Conservation (phyloP, 2,329 filamentous ascomycete genomes). For the Aspergillus flavus region DNA sequence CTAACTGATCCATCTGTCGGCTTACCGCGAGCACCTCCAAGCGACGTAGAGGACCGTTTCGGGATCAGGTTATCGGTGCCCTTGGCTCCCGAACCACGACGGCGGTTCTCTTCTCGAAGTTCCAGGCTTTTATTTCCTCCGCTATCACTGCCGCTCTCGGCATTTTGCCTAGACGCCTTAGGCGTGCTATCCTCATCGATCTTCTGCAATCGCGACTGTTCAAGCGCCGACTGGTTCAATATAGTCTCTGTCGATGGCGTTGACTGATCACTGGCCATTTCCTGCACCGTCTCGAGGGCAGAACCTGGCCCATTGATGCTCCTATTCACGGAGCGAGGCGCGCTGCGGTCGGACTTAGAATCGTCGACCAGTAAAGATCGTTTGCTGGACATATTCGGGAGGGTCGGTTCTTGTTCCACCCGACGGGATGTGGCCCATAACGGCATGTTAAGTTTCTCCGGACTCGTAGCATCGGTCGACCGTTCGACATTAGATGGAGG, state of each 20-base stretch:
- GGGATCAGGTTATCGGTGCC: conserved; percentile 58
- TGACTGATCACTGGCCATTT: conserved; percentile 73
- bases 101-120: conserved; percentile 39
- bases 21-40: conserved; percentile 64
- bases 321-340: conserved; percentile 57
- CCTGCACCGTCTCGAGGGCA: conserved; percentile 85
- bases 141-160: conserved; percentile 63
- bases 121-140: conserved; percentile 46
- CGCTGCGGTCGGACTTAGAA: conserved; percentile 40
- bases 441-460: conserved; percentile 62
- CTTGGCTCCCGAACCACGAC: conserved; percentile 40
- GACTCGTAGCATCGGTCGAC: conserved; percentile 61
- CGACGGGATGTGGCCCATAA: conserved; percentile 35
- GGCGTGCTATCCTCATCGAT: conserved; percentile 44
- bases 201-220: conserved; percentile 39
- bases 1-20: conserved; percentile 72
- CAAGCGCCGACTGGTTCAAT: conserved; percentile 44
- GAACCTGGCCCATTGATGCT: conserved; percentile 62
- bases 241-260: conserved; percentile 58
- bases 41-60: conserved; percentile 69
- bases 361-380: conserved; percentile 33
- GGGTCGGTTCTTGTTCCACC: conserved; percentile 32
- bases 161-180: conserved; percentile 45
- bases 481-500: conserved; percentile 62
- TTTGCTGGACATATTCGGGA: conserved; percentile 43